A percentile compares a stretch with the other conserved stretches of the same genome.
phyloP scores from a whole-genome alignment of 176 grass and related monocot species.

The Eragrostis curvula region DNA sequence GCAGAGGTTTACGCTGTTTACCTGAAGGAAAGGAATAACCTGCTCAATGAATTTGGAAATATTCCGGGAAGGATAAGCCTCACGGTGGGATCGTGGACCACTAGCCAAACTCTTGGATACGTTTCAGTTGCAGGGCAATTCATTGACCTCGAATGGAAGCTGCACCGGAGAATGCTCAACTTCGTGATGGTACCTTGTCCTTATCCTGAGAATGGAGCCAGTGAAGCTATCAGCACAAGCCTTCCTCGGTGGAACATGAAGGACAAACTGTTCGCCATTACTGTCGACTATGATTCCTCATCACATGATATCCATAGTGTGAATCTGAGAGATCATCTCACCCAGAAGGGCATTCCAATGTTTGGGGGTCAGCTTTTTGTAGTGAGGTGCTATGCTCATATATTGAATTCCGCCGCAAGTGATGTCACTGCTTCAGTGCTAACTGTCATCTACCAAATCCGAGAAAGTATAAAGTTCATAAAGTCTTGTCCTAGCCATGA shows the following conservation, averaged over 20 bases:
- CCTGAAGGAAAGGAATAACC: conserved; percentile 42
- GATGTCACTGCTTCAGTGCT: conserved; percentile 57
- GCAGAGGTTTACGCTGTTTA: conserved; percentile 51
- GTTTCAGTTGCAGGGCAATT: conserved; percentile 58
- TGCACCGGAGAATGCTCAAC: conserved; percentile 64
- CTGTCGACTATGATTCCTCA: conserved; percentile 45
- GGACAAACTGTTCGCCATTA: conserved; percentile 56
- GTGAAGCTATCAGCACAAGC: conserved; percentile 52
- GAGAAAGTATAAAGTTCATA: conserved; percentile 70
- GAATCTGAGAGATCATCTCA: conserved; percentile 54
- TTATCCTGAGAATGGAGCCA: conserved; percentile 49
- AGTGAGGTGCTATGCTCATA: conserved; percentile 59
- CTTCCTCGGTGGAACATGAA: conserved; percentile 53
- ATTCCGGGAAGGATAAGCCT: conserved; percentile 56
- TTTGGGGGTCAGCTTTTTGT: conserved; percentile 49
- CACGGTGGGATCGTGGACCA: conserved; percentile 42
- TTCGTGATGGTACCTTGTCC: conserved; percentile 47
- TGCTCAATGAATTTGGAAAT: conserved; percentile 36
- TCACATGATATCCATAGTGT: conserved; percentile 64
- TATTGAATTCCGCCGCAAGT: conserved; percentile 49
- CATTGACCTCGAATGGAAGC: conserved; percentile 59
- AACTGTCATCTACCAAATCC: conserved; percentile 56
- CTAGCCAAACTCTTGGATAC: conserved; percentile 63
- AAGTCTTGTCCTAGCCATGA: conserved; percentile 43
- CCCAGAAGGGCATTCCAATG: conserved; percentile 37